phyloP scores from a whole-genome alignment of 2,329 filamentous ascomycete genomes.

The Penicillium sp. region DNA sequence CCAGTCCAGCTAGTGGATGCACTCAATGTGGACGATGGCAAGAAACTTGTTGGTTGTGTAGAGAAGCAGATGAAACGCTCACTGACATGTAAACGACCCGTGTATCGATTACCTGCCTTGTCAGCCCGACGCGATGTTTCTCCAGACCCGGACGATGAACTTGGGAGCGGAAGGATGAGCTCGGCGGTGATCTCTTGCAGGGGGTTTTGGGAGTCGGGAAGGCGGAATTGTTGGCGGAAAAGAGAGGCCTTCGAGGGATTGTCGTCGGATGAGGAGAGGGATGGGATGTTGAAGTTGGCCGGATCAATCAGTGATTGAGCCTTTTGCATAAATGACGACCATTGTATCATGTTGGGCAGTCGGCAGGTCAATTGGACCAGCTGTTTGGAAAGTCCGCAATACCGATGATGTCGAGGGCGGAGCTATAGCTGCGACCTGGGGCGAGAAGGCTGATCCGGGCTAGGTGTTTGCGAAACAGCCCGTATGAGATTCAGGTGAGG shows the following conservation, averaged over 20 bases:
- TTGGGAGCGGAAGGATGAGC: slow-evolving; percentile 77
- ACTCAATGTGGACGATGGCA: slow-evolving; percentile 73
- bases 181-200: slow-evolving; percentile 96
- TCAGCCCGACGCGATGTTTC: slow-evolving; percentile 59
- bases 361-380: slow-evolving; percentile 1
- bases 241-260: slow-evolving; percentile 88
- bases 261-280: slow-evolving; percentile 70
- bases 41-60: slow-evolving; percentile 84
- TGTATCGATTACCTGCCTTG: slow-evolving; percentile 76
- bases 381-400: slow-evolving; percentile 5
- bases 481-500: slow-evolving; percentile 17
- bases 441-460: slow-evolving; percentile 20
- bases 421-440: slow-evolving; percentile 26
- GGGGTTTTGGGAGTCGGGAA: slow-evolving; percentile 87
- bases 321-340: slow-evolving; percentile 87
- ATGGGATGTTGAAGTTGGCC: slow-evolving; percentile 72
- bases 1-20: slow-evolving; percentile 84
- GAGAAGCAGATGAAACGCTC: slow-evolving; percentile 97
- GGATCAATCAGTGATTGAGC: slow-evolving; percentile 94
- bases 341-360: slow-evolving; percentile 55
- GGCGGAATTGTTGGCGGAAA: slow-evolving; percentile 94
- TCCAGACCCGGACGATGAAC: slow-evolving; percentile 57
- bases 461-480: slow-evolving; percentile 24
- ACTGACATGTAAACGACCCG: slow-evolving; percentile 87
- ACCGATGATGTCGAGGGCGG: slow-evolving; percentile 21